phyloP scores from a whole-genome alignment of 2,329 filamentous ascomycete genomes.

The Colletotrichum sp. region DNA sequence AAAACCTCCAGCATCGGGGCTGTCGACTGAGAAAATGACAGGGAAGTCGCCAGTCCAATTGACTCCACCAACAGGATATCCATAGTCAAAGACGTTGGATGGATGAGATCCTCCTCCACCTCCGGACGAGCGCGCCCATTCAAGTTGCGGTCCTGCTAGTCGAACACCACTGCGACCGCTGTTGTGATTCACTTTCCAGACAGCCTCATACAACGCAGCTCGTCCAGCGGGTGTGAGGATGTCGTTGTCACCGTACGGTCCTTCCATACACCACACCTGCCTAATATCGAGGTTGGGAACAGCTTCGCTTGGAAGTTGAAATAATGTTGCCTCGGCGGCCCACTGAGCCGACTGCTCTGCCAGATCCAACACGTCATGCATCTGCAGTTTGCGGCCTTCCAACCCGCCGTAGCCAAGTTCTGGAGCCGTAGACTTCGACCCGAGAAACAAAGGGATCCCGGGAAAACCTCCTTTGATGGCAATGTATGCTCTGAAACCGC shows the following conservation, averaged over 20 bases:
- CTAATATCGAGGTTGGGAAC: not conserved
- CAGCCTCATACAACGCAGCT: constrained; percentile 40
- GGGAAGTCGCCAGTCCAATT: constrained; percentile 40
- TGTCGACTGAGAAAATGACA: constrained; percentile 37
- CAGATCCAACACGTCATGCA: not conserved
- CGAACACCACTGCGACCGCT: constrained; percentile 65
- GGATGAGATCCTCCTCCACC: constrained; percentile 70
- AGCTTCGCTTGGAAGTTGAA: not conserved
- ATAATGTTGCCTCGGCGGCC: not conserved
- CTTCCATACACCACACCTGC: not conserved
- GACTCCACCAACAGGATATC: constrained; percentile 51
- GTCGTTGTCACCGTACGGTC: constrained; percentile 34
- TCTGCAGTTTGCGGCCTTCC: constrained; percentile 49
- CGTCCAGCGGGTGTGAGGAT: constrained; percentile 45
- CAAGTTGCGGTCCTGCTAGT: constrained; percentile 61
- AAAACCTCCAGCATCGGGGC: constrained; percentile 36
- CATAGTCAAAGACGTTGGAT: constrained; percentile 63
- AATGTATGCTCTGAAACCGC: constrained; percentile 63
- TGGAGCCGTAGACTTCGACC: constrained; percentile 64
- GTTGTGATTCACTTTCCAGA: constrained; percentile 68
- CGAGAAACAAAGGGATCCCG: constrained; percentile 60
- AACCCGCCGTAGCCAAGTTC: constrained; percentile 63
- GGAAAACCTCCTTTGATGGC: constrained; percentile 49
- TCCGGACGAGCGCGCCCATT: constrained; percentile 64
- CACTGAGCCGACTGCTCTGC: not conserved